Conservation (phyloP, 129 eudicot species). For the Cynara cardunculus region DNA sequence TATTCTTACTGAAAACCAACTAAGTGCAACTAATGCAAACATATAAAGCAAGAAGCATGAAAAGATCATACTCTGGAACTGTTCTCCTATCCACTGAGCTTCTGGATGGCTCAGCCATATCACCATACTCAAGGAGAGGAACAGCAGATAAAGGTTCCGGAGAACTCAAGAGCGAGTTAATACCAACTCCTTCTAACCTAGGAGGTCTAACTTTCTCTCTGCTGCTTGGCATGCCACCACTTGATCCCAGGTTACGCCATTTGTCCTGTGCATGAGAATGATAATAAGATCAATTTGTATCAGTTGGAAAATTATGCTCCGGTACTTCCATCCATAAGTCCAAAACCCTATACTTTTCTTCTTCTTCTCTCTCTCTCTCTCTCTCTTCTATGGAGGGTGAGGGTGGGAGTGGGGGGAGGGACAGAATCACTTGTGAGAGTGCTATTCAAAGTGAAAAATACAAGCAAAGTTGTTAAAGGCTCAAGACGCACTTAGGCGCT, state of each 20-base stretch:
- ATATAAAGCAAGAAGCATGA: background rate
- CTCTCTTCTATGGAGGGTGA: too few relatives aligned
- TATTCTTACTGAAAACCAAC: too few relatives aligned
- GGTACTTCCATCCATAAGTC: background rate
- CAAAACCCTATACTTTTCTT: background rate
- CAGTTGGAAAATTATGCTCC: background rate
- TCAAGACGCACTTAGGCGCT: too few relatives aligned
- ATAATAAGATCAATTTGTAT: background rate
- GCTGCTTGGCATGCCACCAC: slow-evolving; percentile 4
- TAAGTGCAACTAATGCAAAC: background rate
- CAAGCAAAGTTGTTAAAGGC: too few relatives aligned
- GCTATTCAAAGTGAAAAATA: background rate
- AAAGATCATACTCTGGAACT: slow-evolving; percentile 20
- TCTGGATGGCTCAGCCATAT: background rate
- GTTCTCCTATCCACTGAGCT: background rate
- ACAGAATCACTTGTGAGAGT: background rate
- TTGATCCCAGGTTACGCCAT: slow-evolving; percentile 43
- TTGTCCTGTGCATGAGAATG: slow-evolving; percentile 34
- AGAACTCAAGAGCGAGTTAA: background rate
- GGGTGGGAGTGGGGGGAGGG: background rate
- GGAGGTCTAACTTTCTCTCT: slow-evolving; percentile 12
- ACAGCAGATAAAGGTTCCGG: background rate
- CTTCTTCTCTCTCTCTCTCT: too few relatives aligned
- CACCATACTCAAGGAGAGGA: slow-evolving; percentile 9
- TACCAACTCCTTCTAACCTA: background rate